These are phyloP conservation scores for Ceratocystis colombiana DNA, from an alignment of 2,329 filamentous ascomycete genomes.

Conservation along the genomic window DNA sequence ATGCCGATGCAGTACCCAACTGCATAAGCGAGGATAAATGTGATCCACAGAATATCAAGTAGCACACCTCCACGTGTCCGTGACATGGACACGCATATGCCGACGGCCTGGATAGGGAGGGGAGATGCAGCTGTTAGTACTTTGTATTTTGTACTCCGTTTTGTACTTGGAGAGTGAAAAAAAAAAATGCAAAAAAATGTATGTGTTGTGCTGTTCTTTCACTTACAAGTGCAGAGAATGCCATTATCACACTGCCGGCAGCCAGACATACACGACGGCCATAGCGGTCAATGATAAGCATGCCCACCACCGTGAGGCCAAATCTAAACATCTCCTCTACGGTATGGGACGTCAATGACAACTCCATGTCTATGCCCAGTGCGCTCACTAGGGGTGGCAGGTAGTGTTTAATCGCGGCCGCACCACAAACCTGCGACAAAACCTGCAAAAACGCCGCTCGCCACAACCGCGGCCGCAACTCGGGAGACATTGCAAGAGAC, in stretches of 20 bases:
- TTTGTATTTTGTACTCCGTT: neutral
- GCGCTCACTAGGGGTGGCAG: slow-evolving; percentile 44
- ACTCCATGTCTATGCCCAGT: slow-evolving; percentile 40
- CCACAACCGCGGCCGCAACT: slow-evolving; percentile 47
- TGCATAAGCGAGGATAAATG: slow-evolving; percentile 50
- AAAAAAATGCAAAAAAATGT: neutral
- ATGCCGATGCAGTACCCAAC: slow-evolving; percentile 50
- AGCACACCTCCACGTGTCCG: neutral
- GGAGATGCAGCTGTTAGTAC: slow-evolving; percentile 25
- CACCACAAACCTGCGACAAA: slow-evolving; percentile 51
- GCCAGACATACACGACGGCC: slow-evolving; percentile 43
- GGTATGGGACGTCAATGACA: slow-evolving; percentile 44
- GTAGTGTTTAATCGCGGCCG: slow-evolving; percentile 52
- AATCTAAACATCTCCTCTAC: slow-evolving; percentile 50
- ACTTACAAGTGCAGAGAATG: slow-evolving; percentile 42
- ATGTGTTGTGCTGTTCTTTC: slow-evolving; percentile 36
- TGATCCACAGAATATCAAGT: slow-evolving; percentile 42
- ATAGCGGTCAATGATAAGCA: slow-evolving; percentile 46
- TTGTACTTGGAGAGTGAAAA: too few species aligned
- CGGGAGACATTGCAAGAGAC: slow-evolving; percentile 38
- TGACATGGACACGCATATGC: neutral
- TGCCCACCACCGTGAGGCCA: slow-evolving; percentile 45
- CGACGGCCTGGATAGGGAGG: slow-evolving; percentile 37
- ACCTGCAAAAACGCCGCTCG: slow-evolving; percentile 48
- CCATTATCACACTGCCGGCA: slow-evolving; percentile 44